Evolutionary conservation across 176 grass and related monocot genomes (phyloP).

Genomic region (Triticum monococcum): DNA sequence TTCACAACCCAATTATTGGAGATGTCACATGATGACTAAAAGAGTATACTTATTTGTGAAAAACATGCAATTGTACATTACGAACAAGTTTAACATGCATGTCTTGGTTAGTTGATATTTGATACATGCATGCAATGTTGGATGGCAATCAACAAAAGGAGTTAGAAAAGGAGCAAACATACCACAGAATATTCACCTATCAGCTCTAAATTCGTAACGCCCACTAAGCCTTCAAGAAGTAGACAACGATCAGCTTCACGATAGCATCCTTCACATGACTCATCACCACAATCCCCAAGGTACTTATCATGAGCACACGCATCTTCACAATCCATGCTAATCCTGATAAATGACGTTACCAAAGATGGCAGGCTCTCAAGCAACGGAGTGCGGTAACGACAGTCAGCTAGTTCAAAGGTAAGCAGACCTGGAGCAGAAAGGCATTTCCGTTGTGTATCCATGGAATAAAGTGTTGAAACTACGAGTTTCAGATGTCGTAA

Average conservation of each 20-base stretch:
- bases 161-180: constrained; percentile 2
- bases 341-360: neutral
- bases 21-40: neutral
- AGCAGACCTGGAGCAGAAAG: neutral
- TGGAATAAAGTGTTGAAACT: rapidly evolving
- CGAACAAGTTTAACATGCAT: neutral
- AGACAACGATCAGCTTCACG: neutral
- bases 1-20: no score
- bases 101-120: no score
- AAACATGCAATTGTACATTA: no score
- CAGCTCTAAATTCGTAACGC: neutral
- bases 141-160: no score
- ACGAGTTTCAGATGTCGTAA: neutral
- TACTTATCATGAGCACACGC: rapidly evolving
- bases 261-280: neutral
- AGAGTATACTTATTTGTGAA: neutral
- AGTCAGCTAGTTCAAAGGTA: neutral
- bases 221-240: neutral
- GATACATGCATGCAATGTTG: no score
- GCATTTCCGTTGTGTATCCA: rapidly evolving
- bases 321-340: no score
- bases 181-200: neutral
- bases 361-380: neutral
- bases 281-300: no score
- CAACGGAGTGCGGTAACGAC: neutral